Conservation (phyloP, 2,329 filamentous ascomycete species). For the Penicillium glabrum region DNA sequence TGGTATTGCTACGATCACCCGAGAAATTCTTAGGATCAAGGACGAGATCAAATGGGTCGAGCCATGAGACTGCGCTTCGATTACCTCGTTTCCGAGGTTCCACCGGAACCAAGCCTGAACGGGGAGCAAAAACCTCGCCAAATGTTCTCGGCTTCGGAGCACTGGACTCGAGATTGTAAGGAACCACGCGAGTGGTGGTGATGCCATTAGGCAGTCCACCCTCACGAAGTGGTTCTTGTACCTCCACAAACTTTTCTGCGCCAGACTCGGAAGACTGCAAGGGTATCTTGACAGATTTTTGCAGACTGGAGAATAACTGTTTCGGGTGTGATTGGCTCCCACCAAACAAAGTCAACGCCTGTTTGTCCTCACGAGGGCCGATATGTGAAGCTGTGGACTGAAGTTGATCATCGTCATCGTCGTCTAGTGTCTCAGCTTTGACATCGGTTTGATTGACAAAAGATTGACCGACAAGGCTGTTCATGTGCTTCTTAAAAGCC, state of each 20-base stretch:
- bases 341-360: slow-evolving; percentile 75
- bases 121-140: slow-evolving; percentile 46
- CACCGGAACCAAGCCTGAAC: slow-evolving; percentile 37
- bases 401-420: slow-evolving; percentile 36
- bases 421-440: slow-evolving; percentile 36
- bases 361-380: slow-evolving; percentile 50
- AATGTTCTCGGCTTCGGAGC: slow-evolving; percentile 39
- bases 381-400: slow-evolving; percentile 38
- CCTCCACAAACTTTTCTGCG: slow-evolving; percentile 36
- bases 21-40: slow-evolving; percentile 35
- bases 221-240: slow-evolving; percentile 58
- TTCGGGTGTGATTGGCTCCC: slow-evolving; percentile 72
- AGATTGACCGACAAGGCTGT: slow-evolving; percentile 64
- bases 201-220: slow-evolving; percentile 72
- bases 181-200: slow-evolving; percentile 65
- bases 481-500: slow-evolving; percentile 62
- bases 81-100: slow-evolving; percentile 40
- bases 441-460: slow-evolving; percentile 44
- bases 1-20: slow-evolving; percentile 42
- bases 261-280: slow-evolving; percentile 39
- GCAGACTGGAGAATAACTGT: slow-evolving; percentile 84
- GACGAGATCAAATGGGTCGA: slow-evolving; percentile 42
- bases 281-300: slow-evolving; percentile 47
- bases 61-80: slow-evolving; percentile 38
- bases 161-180: slow-evolving; percentile 42